Conservation (phyloP, 2,329 filamentous ascomycete genomes). For the Penicillium verrucosum region DNA sequence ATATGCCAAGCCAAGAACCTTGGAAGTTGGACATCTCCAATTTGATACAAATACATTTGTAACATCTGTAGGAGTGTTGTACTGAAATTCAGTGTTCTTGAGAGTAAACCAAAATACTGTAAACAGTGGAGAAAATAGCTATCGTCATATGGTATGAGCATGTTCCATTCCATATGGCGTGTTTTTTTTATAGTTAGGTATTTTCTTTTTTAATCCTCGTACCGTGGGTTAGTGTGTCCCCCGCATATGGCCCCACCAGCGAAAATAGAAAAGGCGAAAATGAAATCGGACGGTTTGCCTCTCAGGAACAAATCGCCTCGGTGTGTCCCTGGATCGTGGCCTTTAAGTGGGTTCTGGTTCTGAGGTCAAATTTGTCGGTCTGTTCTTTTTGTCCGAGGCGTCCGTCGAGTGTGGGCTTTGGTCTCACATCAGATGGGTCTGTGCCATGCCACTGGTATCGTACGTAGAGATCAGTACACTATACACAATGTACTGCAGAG, state of each 20-base stretch:
- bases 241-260: background rate
- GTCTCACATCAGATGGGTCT: conserved; percentile 9
- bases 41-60: background rate
- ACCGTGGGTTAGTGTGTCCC: background rate
- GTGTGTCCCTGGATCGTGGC: background rate
- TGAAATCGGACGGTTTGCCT: background rate
- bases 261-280: background rate
- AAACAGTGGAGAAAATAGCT: too few relatives aligned
- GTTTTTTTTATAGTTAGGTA: background rate
- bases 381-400: conserved; percentile 1
- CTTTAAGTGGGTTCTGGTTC: background rate
- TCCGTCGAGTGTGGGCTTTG: conserved; percentile 13
- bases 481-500: background rate
- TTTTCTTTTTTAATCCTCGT: background rate
- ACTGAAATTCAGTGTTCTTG: background rate
- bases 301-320: background rate
- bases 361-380: background rate
- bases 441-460: conserved; percentile 3
- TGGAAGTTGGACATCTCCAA: background rate
- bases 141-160: too few relatives aligned
- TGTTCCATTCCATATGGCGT: background rate
- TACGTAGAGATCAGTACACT: background rate
- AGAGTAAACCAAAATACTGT: background rate
- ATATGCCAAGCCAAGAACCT: background rate
- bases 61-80: background rate